Evolutionary conservation across 441 rosid species (phyloP).

Genomic region (Gossypium gossypioides): DNA sequence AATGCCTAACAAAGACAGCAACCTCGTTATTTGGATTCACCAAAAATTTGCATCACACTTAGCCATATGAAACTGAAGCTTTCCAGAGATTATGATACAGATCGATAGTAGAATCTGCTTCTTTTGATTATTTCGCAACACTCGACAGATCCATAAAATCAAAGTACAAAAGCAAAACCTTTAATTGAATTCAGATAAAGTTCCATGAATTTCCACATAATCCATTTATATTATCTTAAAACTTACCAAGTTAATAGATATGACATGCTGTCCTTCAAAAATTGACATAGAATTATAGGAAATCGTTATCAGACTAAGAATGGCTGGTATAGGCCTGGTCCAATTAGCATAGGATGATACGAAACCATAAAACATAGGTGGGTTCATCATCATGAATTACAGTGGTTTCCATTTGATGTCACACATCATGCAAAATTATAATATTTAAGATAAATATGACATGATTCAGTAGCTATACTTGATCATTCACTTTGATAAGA

Average conservation of each 20-base stretch:
- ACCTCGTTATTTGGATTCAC: not conserved
- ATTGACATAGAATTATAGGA: not conserved
- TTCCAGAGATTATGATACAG: not conserved
- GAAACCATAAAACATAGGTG: not conserved
- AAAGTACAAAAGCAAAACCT: not conserved
- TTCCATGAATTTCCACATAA: not conserved
- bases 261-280: not conserved
- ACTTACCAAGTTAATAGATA: not conserved
- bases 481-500: not conserved
- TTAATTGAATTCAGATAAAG: not conserved
- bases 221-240: not conserved
- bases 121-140: not conserved
- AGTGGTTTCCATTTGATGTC: not conserved
- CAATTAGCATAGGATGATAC: not conserved
- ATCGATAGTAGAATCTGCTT: not conserved
- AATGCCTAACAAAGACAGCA: not conserved
- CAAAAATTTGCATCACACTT: not conserved
- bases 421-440: not conserved
- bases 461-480: not conserved
- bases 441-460: not conserved
- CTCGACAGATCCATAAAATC: not conserved
- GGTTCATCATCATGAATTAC: not conserved
- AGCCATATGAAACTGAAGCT: not conserved
- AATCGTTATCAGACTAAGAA: not conserved
- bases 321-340: not conserved